phyloP scores from a whole-genome alignment of 1,284 basidiomycete genomes.

The Cryptococcus jaspeensis region DNA sequence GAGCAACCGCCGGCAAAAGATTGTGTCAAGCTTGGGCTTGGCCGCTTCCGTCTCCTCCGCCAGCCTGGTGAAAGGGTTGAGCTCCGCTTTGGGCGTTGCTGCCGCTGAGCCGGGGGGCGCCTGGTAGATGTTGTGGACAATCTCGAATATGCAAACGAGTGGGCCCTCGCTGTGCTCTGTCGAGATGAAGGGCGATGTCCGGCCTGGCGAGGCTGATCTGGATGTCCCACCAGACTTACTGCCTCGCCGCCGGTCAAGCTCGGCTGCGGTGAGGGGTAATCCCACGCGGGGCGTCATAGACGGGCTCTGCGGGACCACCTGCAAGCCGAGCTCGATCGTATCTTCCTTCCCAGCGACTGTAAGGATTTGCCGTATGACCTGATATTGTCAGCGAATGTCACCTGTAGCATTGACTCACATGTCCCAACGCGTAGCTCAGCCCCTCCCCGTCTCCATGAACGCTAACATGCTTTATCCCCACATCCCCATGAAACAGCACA shows the following conservation, averaged over 20 bases:
- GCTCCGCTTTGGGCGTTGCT: constrained; percentile 43
- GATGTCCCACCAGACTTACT: constrained; percentile 11
- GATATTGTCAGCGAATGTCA: constrained; percentile 17
- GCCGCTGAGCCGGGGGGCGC: constrained; percentile 25
- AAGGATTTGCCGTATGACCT: constrained; percentile 84
- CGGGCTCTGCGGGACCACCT: constrained; percentile 56
- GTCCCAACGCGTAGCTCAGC: constrained; percentile 71
- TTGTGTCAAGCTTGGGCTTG: constrained; percentile 61
- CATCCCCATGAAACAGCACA: constrained; percentile 82
- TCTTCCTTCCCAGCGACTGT: constrained; percentile 67
- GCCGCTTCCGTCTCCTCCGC: constrained; percentile 40
- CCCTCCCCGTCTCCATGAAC: constrained; percentile 82
- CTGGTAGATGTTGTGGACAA: constrained; percentile 52
- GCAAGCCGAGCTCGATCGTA: constrained; percentile 84
- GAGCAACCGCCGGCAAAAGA: constrained; percentile 66
- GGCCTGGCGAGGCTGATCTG: constrained; percentile 20
- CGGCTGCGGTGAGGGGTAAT: constrained; percentile 29
- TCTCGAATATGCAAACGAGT: constrained; percentile 60
- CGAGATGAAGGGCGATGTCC: constrained; percentile 17
- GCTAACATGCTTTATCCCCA: constrained; percentile 75
- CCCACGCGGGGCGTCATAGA: constrained; percentile 35
- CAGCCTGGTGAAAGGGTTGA: constrained; percentile 39
- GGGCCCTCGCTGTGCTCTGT: constrained; percentile 22
- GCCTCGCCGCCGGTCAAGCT: constrained; percentile 15
- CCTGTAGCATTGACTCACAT: constrained; percentile 60